A percentile compares a stretch with the other conserved stretches of the same genome.
phyloP scores from a whole-genome alignment of 805 yeast species.

The Zygotorulaspora chibaensis region DNA sequence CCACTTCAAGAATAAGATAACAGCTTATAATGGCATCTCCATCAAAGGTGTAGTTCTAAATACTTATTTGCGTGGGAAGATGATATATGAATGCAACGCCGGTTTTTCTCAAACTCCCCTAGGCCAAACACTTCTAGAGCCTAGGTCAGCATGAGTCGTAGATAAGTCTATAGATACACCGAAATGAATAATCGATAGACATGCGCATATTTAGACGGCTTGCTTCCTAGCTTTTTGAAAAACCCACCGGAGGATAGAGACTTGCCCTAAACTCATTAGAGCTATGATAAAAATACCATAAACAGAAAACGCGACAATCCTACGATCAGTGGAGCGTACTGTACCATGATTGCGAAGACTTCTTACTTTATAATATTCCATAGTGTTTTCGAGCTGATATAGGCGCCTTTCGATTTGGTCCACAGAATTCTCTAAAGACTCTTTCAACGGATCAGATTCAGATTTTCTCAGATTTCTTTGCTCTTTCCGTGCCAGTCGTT shows the following conservation, averaged over 20 bases:
- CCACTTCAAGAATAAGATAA: constrained; percentile 77
- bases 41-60: constrained; percentile 72
- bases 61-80: constrained; percentile 73
- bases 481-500: constrained; percentile 43
- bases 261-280: constrained; percentile 67
- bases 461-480: constrained; percentile 17
- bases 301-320: constrained; percentile 63
- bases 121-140: constrained; percentile 60
- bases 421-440: constrained; percentile 39
- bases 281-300: constrained; percentile 60
- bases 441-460: constrained; percentile 23
- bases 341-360: constrained; percentile 85
- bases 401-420: constrained; percentile 57
- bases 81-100: constrained; percentile 50
- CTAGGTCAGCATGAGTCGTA: constrained; percentile 36
- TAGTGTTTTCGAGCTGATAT: constrained; percentile 49
- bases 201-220: constrained; percentile 40
- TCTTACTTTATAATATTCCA: constrained; percentile 85
- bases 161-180: background rate
- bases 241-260: constrained; percentile 61
- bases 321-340: constrained; percentile 57
- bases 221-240: constrained; percentile 70
- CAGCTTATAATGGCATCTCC: constrained; percentile 75
- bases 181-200: no score
- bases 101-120: constrained; percentile 56